phyloP scores from a whole-genome alignment of 1,139 yeast species.

The Pichia sp. region DNA sequence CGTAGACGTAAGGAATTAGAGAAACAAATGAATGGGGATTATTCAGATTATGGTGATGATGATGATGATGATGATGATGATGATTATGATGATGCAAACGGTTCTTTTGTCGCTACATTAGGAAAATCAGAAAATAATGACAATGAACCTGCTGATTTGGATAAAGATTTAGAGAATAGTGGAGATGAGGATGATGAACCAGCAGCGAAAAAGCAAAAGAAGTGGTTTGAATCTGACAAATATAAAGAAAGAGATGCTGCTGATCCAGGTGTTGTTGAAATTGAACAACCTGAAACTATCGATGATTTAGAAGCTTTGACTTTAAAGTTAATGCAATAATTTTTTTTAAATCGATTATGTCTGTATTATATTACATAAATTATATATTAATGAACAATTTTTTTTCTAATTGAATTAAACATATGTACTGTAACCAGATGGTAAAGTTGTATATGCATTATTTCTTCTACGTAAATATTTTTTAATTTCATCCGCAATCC shows the following conservation, averaged over 20 bases:
- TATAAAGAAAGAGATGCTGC: conserved; percentile 16
- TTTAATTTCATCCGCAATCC: conserved; percentile 76
- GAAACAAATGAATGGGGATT: conserved; percentile 44
- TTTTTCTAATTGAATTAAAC: conserved; percentile 16
- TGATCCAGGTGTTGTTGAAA: conserved; percentile 48
- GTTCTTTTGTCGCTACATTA: conserved; percentile 19
- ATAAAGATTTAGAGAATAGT: conserved; percentile 41
- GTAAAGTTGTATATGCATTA: conserved; percentile 2
- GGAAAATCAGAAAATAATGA: conserved; percentile 25
- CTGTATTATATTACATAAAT: neutral
- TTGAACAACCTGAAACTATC: conserved; percentile 82
- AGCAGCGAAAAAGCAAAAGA: conserved; percentile 48
- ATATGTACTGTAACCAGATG: conserved; percentile 25
- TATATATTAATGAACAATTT: neutral
- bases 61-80: conserved; percentile 6
- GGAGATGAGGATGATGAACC: conserved; percentile 36
- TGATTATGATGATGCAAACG: conserved; percentile 12
- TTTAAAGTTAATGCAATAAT: conserved; percentile 42
- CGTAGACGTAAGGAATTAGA: conserved; percentile 80
- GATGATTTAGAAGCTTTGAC: conserved; percentile 94
- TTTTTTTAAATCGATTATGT: neutral
- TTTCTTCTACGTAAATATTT: conserved; percentile 38
- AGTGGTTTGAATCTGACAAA: conserved; percentile 46
- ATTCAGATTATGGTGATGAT: conserved; percentile 32
- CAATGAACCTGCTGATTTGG: conserved; percentile 35